These are phyloP conservation scores for Lactuca saligna DNA, from an alignment of 129 eudicot species.

Conservation along the genomic window DNA sequence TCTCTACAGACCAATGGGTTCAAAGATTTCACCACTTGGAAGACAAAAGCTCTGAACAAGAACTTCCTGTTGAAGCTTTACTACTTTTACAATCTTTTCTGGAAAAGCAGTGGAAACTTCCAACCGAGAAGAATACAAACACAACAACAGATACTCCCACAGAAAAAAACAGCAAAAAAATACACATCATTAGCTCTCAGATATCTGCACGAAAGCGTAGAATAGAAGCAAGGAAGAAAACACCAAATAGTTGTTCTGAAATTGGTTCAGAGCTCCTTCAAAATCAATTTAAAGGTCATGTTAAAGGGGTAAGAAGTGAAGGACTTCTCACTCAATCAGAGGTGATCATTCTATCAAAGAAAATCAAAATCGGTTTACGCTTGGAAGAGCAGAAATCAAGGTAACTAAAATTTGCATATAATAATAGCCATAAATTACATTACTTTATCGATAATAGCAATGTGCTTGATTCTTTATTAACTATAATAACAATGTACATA, in stretches of 20 bases:
- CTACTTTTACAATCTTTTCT: constrained; percentile 64
- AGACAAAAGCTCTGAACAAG: constrained; percentile 27
- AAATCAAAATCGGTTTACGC: constrained; percentile 50
- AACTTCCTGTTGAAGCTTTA: constrained; percentile 56
- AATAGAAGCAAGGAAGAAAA: constrained; percentile 41
- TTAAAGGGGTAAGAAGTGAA: constrained; percentile 51
- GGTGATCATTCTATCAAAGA: constrained; percentile 64
- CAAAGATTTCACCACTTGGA: constrained; percentile 31
- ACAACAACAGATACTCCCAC: constrained; percentile 4
- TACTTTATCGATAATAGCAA: too few relatives aligned
- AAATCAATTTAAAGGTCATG: constrained; percentile 57
- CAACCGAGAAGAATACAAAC: constrained; percentile 35
- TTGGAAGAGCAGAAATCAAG: constrained; percentile 66
- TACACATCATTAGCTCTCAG: constrained; percentile 55
- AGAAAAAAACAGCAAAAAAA: constrained; percentile 26
- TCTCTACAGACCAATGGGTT: constrained; percentile 34
- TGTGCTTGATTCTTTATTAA: too few relatives aligned
- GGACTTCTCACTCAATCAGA: constrained; percentile 63
- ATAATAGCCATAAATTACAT: too few relatives aligned
- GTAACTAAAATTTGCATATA: constrained; percentile 23
- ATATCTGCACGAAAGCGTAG: constrained; percentile 72
- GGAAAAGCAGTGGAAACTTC: constrained; percentile 76
- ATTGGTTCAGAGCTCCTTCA: constrained; percentile 55
- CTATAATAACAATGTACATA: too few relatives aligned
- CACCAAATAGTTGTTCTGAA: constrained; percentile 21